phyloP scores from a whole-genome alignment of 148 eudicot species.

The Rhododendron simsii region DNA sequence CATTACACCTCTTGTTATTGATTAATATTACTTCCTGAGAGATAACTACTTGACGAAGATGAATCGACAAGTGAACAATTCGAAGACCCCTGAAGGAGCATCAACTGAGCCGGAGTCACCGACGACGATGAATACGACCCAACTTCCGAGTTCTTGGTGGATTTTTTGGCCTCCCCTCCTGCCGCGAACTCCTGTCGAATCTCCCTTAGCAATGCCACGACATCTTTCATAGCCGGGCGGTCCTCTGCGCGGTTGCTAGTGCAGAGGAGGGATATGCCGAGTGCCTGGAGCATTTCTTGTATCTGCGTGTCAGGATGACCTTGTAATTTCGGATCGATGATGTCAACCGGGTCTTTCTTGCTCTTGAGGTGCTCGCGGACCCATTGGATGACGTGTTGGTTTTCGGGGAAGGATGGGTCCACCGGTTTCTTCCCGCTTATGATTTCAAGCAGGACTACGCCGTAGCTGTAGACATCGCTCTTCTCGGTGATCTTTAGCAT shows the following conservation, averaged over 20 bases:
- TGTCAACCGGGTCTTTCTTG: constrained; percentile 56
- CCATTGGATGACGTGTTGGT: constrained; percentile 71
- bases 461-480: constrained; percentile 83
- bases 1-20: neutral
- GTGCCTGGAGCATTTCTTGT: constrained; percentile 88
- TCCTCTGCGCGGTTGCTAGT: constrained; percentile 70
- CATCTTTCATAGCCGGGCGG: constrained; percentile 93
- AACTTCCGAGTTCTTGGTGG: constrained; percentile 19
- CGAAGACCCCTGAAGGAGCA: constrained; percentile 47
- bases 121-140: constrained; percentile 37
- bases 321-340: constrained; percentile 64
- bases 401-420: constrained; percentile 57
- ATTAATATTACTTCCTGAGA: constrained; percentile 19
- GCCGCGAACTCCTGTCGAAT: constrained; percentile 46
- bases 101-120: constrained; percentile 44
- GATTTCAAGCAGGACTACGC: constrained; percentile 78
- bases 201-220: constrained; percentile 61
- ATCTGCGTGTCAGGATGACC: constrained; percentile 67
- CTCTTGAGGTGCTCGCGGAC: constrained; percentile 73
- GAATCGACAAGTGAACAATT: constrained; percentile 62
- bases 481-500: constrained; percentile 62
- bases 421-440: constrained; percentile 72
- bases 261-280: constrained; percentile 81
- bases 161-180: constrained; percentile 37
- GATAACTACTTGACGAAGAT: constrained; percentile 48